Base-by-base conservation (phyloP, 2,329 filamentous ascomycete species). In the Calonectria hawksworthii region DNA sequence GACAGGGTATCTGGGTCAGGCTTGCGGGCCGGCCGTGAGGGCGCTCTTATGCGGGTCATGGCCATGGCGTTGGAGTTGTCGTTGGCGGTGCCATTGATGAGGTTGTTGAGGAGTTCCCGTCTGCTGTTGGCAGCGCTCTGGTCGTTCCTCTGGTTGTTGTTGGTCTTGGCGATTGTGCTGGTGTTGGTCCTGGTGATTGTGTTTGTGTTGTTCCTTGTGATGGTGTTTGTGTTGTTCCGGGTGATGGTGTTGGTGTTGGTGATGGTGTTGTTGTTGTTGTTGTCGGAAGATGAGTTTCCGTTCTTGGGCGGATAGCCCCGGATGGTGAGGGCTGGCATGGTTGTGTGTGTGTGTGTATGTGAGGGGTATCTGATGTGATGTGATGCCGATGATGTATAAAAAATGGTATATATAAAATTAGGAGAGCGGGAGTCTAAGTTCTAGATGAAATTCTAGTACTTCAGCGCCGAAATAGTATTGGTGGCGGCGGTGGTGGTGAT, bases 321-420 rank as follows among this genome's bases (percentile, higher is more conserved):
- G 38, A 81, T 80, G 59, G 80, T 80, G 73, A 81, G 76, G 14
- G 77, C 77, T 72, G 72, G 72, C 72, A 81, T 81, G 68, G 67
- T 78, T 66, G 61, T 74, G 65, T 30, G 73, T 71, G 56, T 28
- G 23, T 59, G 41, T 16, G 23, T 56, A 41, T 21, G 18, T 34
- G 26, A 7, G 1, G 14, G 5, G 16, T 41, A 7, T 18, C 14
- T 16, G 36, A 14, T 38, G 36, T 11, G 11, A 14, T 14, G 51
- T 32, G 68, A 26, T 47, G 54, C 36, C 36, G 61, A 47, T 30
- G 38, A 47, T 64, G n/a, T 64, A 64, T n/a, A n/a, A n/a, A 26
- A 38, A 9, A 36, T 64, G 32, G 30, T 13, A 14, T 64, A 47
- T 47, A 61, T 23, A 18, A 44, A 64, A 64, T 47, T 21, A 28